These are phyloP conservation scores for Chalciporus pseudorubinellus DNA, from an alignment of 768 basidiomycete species.

Conservation along the genomic window DNA sequence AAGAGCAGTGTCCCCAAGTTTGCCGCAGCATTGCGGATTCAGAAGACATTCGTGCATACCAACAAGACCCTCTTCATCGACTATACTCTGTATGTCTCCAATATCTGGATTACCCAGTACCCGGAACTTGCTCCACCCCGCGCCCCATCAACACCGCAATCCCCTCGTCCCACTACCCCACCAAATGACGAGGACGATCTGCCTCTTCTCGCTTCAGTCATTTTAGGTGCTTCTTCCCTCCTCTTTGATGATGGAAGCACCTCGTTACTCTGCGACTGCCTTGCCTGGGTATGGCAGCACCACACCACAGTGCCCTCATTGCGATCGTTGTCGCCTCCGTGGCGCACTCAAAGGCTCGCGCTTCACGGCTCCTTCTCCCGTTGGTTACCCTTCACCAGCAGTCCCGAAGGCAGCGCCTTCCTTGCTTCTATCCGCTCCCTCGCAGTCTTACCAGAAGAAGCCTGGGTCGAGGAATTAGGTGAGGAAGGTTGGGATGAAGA, in stretches of 20 bases:
- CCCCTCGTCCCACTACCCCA: constrained; percentile 7
- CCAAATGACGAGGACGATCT: constrained; percentile 19
- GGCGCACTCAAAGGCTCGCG: constrained; percentile 21
- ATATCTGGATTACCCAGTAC: constrained; percentile 36
- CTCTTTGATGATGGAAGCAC: constrained; percentile 34
- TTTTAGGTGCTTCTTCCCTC: constrained; percentile 14
- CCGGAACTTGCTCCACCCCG: constrained; percentile 21
- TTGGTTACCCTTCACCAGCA: constrained; percentile 35
- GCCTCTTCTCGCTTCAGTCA: constrained; percentile 8
- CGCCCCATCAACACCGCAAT: constrained; percentile 8
- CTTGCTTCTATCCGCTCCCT: constrained; percentile 39
- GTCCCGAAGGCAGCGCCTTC: constrained; percentile 31
- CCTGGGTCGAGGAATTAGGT: constrained; percentile 1
- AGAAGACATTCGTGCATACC: constrained; percentile 9
- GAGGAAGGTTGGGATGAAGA: neutral
- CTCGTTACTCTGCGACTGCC: constrained; percentile 36
- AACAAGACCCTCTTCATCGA: constrained; percentile 30
- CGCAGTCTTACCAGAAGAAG: constrained; percentile 19
- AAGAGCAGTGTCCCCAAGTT: constrained; percentile 33
- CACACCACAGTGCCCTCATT: neutral
- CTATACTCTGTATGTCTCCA: constrained; percentile 32
- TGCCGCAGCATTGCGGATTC: constrained; percentile 30
- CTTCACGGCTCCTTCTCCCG: constrained; percentile 28
- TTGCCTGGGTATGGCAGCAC: constrained; percentile 12
- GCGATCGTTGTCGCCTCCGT: constrained; percentile 28